Percentiles rank a stretch among this genome's conserved stretches.
Conservation (phyloP, 495 filamentous ascomycete genomes). For the Podospora pseudocomata region DNA sequence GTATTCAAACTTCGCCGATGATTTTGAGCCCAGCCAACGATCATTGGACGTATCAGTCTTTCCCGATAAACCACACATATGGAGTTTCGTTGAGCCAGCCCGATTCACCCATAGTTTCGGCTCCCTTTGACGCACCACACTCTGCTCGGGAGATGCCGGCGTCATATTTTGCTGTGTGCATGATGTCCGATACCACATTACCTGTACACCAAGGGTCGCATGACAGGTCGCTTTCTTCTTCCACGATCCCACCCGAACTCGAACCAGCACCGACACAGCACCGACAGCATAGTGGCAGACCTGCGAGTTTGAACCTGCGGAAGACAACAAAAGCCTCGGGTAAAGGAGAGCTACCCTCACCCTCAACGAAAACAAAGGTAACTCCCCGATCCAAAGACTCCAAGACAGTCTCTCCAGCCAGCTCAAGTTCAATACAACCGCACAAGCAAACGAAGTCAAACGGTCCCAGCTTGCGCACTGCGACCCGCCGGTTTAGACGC, state of each 20-base stretch:
- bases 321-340: neutral
- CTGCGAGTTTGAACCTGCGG: neutral
- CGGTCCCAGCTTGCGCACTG: slow-evolving; percentile 13
- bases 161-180: neutral
- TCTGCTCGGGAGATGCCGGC: neutral
- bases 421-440: neutral
- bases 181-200: neutral
- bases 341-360: neutral
- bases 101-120: neutral
- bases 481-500: slow-evolving; percentile 15
- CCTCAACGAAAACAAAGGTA: neutral
- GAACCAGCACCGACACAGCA: neutral
- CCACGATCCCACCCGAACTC: neutral
- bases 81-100: neutral
- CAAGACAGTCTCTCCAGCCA: neutral
- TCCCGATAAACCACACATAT: neutral
- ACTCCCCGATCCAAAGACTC: neutral
- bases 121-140: neutral
- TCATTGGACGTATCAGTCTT: neutral
- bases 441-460: neutral
- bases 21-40: neutral
- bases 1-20: neutral
- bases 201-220: neutral
- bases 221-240: neutral
- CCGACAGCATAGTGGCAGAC: neutral